Evolutionary conservation across 2,329 filamentous ascomycete genomes (phyloP).

Genomic region (Chlorencoelia australis): DNA sequence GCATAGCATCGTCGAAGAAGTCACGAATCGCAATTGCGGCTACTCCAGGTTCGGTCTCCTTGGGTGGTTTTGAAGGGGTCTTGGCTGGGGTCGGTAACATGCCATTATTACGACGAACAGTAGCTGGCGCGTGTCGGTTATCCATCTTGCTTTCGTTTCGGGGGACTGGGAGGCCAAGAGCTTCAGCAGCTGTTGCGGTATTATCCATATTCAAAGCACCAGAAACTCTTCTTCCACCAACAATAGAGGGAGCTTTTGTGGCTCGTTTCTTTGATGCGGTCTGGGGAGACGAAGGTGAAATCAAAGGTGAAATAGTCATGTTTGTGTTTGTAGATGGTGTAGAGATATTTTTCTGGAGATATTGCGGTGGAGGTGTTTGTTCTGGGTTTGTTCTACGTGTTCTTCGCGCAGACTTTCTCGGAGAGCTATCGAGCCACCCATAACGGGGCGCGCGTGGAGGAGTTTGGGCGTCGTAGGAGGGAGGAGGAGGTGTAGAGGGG

Average conservation of each 20-base stretch:
- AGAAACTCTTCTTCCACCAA: slow-evolving; percentile 39
- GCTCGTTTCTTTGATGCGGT: slow-evolving; percentile 20
- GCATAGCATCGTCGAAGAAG: slow-evolving; percentile 51
- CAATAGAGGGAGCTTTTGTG: slow-evolving; percentile 27
- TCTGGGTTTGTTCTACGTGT: slow-evolving; percentile 38
- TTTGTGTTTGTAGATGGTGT: slow-evolving; percentile 15
- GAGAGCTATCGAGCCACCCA: slow-evolving; percentile 57
- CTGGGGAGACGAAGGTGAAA: slow-evolving; percentile 20
- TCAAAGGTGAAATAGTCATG: slow-evolving; percentile 9
- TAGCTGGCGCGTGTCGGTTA: slow-evolving; percentile 11
- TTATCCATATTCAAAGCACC: slow-evolving; percentile 35
- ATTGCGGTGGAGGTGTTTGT: slow-evolving; percentile 43
- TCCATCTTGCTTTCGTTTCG: slow-evolving; percentile 16
- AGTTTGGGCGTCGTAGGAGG: slow-evolving; percentile 48
- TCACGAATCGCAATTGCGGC: slow-evolving; percentile 49
- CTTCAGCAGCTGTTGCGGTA: slow-evolving; percentile 32
- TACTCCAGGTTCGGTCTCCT: slow-evolving; percentile 41
- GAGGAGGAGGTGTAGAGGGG: slow-evolving; percentile 50
- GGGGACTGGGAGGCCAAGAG: slow-evolving; percentile 19
- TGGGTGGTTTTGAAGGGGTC: slow-evolving; percentile 59
- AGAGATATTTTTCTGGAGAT: slow-evolving; percentile 30
- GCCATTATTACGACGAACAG: slow-evolving; percentile 25
- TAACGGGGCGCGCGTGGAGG: slow-evolving; percentile 58
- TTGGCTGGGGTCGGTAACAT: slow-evolving; percentile 73
- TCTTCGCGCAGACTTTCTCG: slow-evolving; percentile 56